Evolutionary conservation across 2,329 filamentous ascomycete species (phyloP), one percentile per base, ranked within the genome.

Genomic region (Harringtonia lauricola): DNA sequence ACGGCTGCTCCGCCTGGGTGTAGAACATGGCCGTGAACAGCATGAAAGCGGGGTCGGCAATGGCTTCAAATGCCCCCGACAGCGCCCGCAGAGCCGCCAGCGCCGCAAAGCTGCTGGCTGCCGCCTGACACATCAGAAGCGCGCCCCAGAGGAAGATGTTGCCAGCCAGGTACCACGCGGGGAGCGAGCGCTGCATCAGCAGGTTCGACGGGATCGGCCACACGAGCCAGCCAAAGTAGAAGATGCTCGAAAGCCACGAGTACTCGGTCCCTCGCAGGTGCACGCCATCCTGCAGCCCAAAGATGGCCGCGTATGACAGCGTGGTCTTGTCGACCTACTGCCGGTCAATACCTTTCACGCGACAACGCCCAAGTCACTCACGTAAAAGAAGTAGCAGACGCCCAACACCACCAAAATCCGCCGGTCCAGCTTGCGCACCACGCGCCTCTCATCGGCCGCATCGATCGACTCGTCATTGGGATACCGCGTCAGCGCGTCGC

Each of bases 11-110:
- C 3, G 67, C 64, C 10, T 76, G 65, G 2, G 76, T 80, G 51
- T 80, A 70, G 70, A 76, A 83, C 76, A 81, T 81, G 5, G 68
- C 69, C 0, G 77, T 81, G 30, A 82, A 75, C 2, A 83, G 58
- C 65, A 82, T 78, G 47, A 81, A 78, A 1, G 61, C 61, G 2
- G 63, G 64, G 35, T 64, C 61, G 3, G 61, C 63, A 29, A 64
- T 62, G 3, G 78, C 74, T 54, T 83, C 79, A 47, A 81, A 80
- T 19, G 79, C 74, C 52, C 80, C 80, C 1, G 81, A 72, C 2
- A 83, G 56, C 1, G 75, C 71, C 6, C 80, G 67, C 8, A 82
- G 65, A 0, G 64, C 59, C 2, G 78, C 60, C 17, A 83, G 60
- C 1, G 67, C 64, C 0, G 65, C 64, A 53, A 82, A 83, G 53